These are phyloP conservation scores for Aspergillus viridinutans DNA, from an alignment of 2,329 filamentous ascomycete genomes.

Conservation along the genomic window DNA sequence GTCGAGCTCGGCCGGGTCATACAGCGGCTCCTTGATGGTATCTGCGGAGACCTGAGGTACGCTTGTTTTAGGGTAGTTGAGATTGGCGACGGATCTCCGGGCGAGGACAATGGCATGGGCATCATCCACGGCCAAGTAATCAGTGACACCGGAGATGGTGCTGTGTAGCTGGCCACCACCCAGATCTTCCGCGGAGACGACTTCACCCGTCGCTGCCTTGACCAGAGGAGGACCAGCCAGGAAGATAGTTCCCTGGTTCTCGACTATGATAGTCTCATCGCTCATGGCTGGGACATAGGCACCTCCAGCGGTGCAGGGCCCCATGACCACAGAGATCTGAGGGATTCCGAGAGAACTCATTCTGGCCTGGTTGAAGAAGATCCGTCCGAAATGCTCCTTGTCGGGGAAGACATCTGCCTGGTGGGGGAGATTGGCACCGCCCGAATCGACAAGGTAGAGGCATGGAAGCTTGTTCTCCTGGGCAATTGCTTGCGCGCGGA, in stretches of 20 bases:
- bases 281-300: slow-evolving; percentile 97
- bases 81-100: slow-evolving; percentile 75
- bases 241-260: slow-evolving; percentile 95
- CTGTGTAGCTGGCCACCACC: slow-evolving; percentile 88
- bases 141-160: slow-evolving; percentile 85
- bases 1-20: slow-evolving; percentile 72
- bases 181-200: slow-evolving; percentile 83
- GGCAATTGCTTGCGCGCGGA: slow-evolving; percentile 85
- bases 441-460: slow-evolving; percentile 94
- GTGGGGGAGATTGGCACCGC: slow-evolving; percentile 89
- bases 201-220: slow-evolving; percentile 91
- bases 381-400: slow-evolving; percentile 88
- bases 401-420: slow-evolving; percentile 96
- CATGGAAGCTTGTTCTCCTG: slow-evolving; percentile 79
- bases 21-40: slow-evolving; percentile 68
- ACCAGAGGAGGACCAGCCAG: slow-evolving; percentile 90
- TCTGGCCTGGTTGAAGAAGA: slow-evolving; percentile 96
- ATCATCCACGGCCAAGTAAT: slow-evolving; percentile 92
- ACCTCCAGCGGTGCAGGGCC: slow-evolving; percentile 90
- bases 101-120: slow-evolving; percentile 86
- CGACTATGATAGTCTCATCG: slow-evolving; percentile 94
- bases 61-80: slow-evolving; percentile 71
- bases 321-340: slow-evolving; percentile 94
- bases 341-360: slow-evolving; percentile 89
- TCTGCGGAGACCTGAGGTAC: slow-evolving; percentile 22